Conservation (phyloP, 441 rosid species). For the Breynia disticha region DNA sequence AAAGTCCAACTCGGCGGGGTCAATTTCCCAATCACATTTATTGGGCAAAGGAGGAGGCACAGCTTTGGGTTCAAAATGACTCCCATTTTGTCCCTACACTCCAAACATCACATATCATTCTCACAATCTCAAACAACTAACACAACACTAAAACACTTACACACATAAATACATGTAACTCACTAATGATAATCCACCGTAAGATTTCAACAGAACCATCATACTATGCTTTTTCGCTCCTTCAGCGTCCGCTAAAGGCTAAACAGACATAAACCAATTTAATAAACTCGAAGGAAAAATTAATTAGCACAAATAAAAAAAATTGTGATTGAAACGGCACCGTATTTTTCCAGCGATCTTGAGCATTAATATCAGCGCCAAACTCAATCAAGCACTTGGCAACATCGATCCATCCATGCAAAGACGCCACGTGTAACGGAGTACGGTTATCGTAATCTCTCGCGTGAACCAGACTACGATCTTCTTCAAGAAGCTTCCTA, state of each 20-base stretch:
- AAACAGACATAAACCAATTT: not conserved
- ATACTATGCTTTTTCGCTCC: constrained; percentile 79
- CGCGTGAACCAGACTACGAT: constrained; percentile 70
- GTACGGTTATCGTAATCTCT: constrained; percentile 90
- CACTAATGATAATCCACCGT: constrained; percentile 85
- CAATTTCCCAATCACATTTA: constrained; percentile 99
- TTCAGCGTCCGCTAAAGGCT: constrained; percentile 99
- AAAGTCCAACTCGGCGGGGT: constrained; percentile 92
- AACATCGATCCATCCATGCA: constrained; percentile 91
- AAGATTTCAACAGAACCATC: constrained; percentile 67
- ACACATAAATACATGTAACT: constrained; percentile 19
- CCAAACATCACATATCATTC: not conserved
- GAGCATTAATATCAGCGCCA: constrained; percentile 98
- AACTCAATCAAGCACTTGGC: constrained; percentile 70
- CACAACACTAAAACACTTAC: not conserved
- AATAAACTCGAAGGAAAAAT: not conserved
- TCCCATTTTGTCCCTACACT: constrained; percentile 90
- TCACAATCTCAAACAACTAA: not conserved
- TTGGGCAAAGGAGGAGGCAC: constrained; percentile 91
- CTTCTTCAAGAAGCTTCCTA: constrained; percentile 86
- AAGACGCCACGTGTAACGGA: constrained; percentile 92
- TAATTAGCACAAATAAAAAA: not conserved
- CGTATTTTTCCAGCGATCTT: constrained; percentile 98
- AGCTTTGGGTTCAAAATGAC: constrained; percentile 94
- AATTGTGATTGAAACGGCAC: constrained; percentile 19